phyloP scores from a whole-genome alignment of 2,329 filamentous ascomycete genomes.

The Ophiostoma montium region DNA sequence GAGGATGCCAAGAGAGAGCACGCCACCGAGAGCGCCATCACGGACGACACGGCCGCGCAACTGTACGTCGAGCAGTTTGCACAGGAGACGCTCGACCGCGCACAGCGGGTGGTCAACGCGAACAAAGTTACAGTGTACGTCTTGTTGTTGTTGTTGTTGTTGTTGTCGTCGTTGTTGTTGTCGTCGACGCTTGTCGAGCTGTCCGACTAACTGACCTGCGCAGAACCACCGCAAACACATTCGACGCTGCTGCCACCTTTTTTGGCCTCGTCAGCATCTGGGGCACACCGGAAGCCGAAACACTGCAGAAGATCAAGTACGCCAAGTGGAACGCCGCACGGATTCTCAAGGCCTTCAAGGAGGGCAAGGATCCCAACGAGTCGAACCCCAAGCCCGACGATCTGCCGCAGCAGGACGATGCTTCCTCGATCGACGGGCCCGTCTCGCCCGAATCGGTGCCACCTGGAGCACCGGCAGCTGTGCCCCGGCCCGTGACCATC shows the following conservation, averaged over 20 bases:
- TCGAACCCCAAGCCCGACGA: slow-evolving; percentile 62
- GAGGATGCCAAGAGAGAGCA: slow-evolving; percentile 63
- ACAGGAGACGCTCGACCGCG: slow-evolving; percentile 71
- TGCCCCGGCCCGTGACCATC: slow-evolving; percentile 28
- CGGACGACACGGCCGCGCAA: slow-evolving; percentile 73
- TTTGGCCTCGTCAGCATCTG: slow-evolving; percentile 80
- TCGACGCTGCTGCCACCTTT: slow-evolving; percentile 84
- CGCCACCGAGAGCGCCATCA: slow-evolving; percentile 65
- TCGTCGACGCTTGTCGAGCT: not conserved
- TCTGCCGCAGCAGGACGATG: slow-evolving; percentile 37
- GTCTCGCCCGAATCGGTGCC: slow-evolving; percentile 23
- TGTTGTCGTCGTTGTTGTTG: not conserved
- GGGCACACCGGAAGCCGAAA: slow-evolving; percentile 60
- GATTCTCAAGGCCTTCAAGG: slow-evolving; percentile 81
- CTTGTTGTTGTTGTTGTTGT: not conserved
- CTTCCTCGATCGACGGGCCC: slow-evolving; percentile 34
- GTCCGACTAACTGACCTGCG: not conserved
- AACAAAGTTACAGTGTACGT: slow-evolving; percentile 58
- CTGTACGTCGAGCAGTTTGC: slow-evolving; percentile 93
- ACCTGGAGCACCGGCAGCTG: slow-evolving; percentile 1
- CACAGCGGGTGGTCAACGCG: slow-evolving; percentile 66
- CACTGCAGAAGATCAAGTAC: slow-evolving; percentile 79
- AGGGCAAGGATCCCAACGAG: slow-evolving; percentile 81
- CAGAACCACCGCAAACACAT: slow-evolving; percentile 75
- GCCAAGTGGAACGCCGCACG: slow-evolving; percentile 91